Evolutionary conservation across 352 stramenopile species (phyloP), one percentile per base, ranked within the genome.

Genomic region (Pythium phragmiticola): DNA sequence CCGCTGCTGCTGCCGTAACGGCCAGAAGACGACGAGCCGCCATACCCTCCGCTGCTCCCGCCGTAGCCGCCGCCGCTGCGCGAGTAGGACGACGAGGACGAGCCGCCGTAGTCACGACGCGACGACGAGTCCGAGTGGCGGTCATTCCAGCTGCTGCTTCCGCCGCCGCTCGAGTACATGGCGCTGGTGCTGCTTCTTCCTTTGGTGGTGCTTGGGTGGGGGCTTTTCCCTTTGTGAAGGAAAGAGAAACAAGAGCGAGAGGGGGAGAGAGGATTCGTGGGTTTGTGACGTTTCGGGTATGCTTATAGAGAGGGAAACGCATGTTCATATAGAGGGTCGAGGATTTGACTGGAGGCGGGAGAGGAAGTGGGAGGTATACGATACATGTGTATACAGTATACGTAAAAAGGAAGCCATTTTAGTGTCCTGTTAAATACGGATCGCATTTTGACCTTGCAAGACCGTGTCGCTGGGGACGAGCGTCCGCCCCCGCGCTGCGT

Each of bases 121-220:
- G 82, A 91, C 42, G 82, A 93, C 62, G 80, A 91, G 62, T 93
- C 82, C 64, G 68, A 73, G 73, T 90, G 78, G 68, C 82, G 75
- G 66, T 91, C 82, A 59, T 76, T 73, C 68, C 77, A 80, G 68
- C 71, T 78, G 68, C 76, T 77, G 61, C 72, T 68, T 49, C 65
- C 57, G 41, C 58, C 68, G 60, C 61, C 46, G 59, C 78, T 76
- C 51, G 79, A 76, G 78, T 88, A 89, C 80, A 89, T 89, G 26
- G 1, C 50, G 11, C 37, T 64, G 41, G 12, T 7, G 41, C 7
- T 52, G 48, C 26, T 30, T 30, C 26, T 39, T 39, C 7, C 34
- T 39, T 37, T 9, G 34, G 34, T 39, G 34, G 4, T 39, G 34
- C 34, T 39, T 39, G 34, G 34, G 34, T 39, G 43, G 36, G 36